Conservation (phyloP, 2,329 filamentous ascomycete genomes). For the Colletotrichum horii region DNA sequence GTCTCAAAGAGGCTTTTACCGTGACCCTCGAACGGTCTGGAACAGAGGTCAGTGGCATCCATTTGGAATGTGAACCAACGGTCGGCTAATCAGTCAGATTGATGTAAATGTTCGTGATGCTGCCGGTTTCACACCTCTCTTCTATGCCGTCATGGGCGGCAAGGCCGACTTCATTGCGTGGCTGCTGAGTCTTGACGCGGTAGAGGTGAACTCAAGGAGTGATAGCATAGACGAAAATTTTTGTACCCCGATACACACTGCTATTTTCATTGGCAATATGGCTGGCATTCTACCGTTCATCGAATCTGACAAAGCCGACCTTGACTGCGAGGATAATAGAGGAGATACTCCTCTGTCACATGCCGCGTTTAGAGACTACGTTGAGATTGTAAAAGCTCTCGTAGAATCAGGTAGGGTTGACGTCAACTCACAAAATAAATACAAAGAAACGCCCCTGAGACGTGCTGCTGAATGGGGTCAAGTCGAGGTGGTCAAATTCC, state of each 20-base stretch:
- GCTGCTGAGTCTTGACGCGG: not conserved
- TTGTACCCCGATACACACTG: not conserved
- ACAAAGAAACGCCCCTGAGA: not conserved
- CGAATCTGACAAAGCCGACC: not conserved
- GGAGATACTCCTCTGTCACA: not conserved
- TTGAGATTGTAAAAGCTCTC: not conserved
- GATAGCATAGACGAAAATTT: too few relatives aligned
- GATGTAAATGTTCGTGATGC: not conserved
- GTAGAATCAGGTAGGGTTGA: not conserved
- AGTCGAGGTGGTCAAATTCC: not conserved
- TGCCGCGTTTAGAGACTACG: not conserved
- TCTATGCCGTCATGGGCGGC: not conserved
- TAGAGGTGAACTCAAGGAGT: not conserved
- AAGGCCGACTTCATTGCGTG: not conserved
- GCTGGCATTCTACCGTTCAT: not conserved
- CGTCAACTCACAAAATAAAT: not conserved
- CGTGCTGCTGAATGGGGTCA: not conserved
- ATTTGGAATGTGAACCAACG: rapidly evolving
- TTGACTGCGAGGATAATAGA: rapidly evolving
- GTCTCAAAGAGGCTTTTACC: not conserved
- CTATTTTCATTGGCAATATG: rapidly evolving
- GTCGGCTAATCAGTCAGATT: not conserved
- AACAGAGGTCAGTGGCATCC: not conserved
- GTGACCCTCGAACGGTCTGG: rapidly evolving
- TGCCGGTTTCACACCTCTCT: not conserved